Evolutionary conservation across 2,329 filamentous ascomycete genomes (phyloP), one percentile per base, ranked within the genome.

Genomic region (Colletotrichum australisinense): DNA sequence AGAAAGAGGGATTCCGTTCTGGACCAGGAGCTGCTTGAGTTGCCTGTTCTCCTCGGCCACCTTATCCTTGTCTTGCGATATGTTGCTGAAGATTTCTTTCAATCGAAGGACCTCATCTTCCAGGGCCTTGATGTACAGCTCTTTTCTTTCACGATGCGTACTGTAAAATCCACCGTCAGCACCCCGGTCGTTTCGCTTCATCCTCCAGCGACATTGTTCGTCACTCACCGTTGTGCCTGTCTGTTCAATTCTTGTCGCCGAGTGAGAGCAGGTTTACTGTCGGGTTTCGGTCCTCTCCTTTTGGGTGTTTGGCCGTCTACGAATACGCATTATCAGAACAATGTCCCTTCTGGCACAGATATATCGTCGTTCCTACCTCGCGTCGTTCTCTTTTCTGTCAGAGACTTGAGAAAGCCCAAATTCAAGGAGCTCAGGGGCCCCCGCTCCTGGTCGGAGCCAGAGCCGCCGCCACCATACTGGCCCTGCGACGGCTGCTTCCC

Each of bases 91-190:
- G n/a, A 93, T 89, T 80, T 98, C 95, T 81, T 97, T 97, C 56
- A 98, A 87, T 62, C 95, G 92, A 24, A 97, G 88, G 5, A 98
- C 93, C 83, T 98, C 95, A 79, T 96, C 93, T 83, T 99, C 97
- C 19, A 98, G 90, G 12, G 94, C 92, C 82, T 97, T 97, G 86
- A 98, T 97, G 82, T 98, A 98, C 78, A 95, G 89, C 84, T 98
- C 97, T 82, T 98, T 98, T 77, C 97, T 92, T 84, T 98, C 97
- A 69, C 97, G 95, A 83, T 99, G 97, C 22, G 97, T 98, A 80
- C 97, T 98, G 64, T n/a, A 4, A 49, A 4, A 67, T 42, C 80
- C 72, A 28, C 60, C 63, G 32, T 75, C 22, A 75, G 70, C 30
- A 56, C 55, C 26, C 55, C 63, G 69, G 76, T 73, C 49, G 22